Conservation (phyloP, 257 asterid species). For the Nyctanthes arbortristis region DNA sequence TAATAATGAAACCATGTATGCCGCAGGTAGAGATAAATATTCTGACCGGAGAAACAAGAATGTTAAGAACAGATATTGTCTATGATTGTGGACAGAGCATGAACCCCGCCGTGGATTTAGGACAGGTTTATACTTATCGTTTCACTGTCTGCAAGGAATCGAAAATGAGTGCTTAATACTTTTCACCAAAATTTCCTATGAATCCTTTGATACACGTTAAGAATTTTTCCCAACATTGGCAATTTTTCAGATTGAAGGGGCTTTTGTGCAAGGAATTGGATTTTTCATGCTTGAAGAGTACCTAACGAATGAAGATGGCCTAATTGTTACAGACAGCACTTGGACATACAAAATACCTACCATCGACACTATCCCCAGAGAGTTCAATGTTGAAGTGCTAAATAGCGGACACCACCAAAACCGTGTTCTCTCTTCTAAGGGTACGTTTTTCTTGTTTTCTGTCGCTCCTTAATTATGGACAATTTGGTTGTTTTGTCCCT, state of each 20-base stretch:
- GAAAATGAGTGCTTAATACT: not conserved
- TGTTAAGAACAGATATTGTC: conserved; percentile 55
- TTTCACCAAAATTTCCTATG: not conserved
- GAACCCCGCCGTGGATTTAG: conserved; percentile 83
- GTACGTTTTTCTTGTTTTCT: conserved; percentile 30
- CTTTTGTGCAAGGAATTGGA: conserved; percentile 85
- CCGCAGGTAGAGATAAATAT: conserved; percentile 69
- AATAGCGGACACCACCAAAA: conserved; percentile 64
- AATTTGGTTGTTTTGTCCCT: not conserved
- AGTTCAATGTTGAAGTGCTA: conserved; percentile 62
- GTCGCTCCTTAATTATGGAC: too few species aligned
- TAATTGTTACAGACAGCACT: conserved; percentile 52
- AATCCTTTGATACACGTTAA: not conserved
- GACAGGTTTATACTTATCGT: conserved; percentile 51
- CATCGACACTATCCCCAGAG: conserved; percentile 64
- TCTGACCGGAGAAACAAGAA: conserved; percentile 59
- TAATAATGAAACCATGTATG: not conserved
- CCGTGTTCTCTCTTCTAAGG: conserved; percentile 79
- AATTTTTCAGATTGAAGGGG: conserved; percentile 71
- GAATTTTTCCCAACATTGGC: not conserved
- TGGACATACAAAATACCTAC: conserved; percentile 89
- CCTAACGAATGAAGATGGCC: conserved; percentile 52
- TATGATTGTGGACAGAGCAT: conserved; percentile 85
- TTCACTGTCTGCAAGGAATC: not conserved
- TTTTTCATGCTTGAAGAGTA: conserved; percentile 88